Evolutionary conservation across 2,329 filamentous ascomycete genomes (phyloP), one percentile per base, ranked within the genome.

Genomic region (Cercospora sp.): DNA sequence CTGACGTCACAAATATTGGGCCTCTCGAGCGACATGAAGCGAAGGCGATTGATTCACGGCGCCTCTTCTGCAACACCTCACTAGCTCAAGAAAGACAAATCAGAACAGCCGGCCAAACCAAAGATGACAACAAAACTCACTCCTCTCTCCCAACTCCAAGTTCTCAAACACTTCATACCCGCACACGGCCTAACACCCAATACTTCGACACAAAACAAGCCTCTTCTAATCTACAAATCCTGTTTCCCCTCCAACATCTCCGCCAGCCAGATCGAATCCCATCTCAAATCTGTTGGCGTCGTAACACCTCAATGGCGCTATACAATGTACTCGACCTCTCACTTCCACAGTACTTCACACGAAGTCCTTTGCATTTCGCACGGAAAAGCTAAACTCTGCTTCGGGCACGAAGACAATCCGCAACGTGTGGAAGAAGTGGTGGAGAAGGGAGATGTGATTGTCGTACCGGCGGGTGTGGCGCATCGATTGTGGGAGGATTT

Each of bases 321-420:
- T 78, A 87, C 87, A 16, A 91, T 91, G 89, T 91, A 89, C 77
- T 78, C 76, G 39, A 85, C 83, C 5, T 87, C 85, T 0, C 89
- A 91, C 78, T 92, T 89, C 77, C 89, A 92, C 79, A 87, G 83
- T 72, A 91, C 85, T 0, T 84, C 86, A 0, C 89, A 91, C 75
- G 89, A 91, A 79, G 85, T 91, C 2, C 83, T 92, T 2, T 86
- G 83, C 71, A 83, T 91, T 59, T 83, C 84, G 51, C 78, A 78
- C 2, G 89, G 90, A 0, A 82, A 80, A 26, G 89, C 90, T 0
- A 82, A 79, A 39, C 80, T 92, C 1, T 90, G 88, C 69, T 91
- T 92, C 70, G 89, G 89, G 4, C 87, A 88, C 13, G 88, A 90
- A 71, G 80, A 81, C 0, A 91, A 91, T 69, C 83, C 86, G 0